Conservation (phyloP, 2,329 filamentous ascomycete genomes). For the Boeremia exigua region DNA sequence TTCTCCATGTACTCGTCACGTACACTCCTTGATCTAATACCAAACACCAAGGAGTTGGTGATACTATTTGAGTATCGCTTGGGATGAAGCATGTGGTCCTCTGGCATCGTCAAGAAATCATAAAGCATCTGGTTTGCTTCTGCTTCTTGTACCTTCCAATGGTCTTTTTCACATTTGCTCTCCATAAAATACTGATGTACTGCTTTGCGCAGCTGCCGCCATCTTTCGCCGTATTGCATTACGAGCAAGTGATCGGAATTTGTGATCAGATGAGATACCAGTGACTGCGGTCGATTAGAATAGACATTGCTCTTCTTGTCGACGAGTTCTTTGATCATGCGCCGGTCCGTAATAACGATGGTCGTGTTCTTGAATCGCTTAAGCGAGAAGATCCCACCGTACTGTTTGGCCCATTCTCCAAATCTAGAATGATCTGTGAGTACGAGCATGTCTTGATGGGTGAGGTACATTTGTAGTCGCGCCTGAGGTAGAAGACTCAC, state of each 20-base stretch:
- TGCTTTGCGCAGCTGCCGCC: slow-evolving; percentile 54
- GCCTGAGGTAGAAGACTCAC: slow-evolving; percentile 1
- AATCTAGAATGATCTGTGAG: slow-evolving; percentile 4
- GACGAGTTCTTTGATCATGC: slow-evolving; percentile 10
- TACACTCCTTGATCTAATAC: slow-evolving; percentile 21
- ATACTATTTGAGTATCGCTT: slow-evolving; percentile 57
- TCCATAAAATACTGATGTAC: slow-evolving; percentile 54
- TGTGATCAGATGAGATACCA: slow-evolving; percentile 47
- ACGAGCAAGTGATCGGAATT: slow-evolving; percentile 56
- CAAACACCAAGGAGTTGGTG: slow-evolving; percentile 17
- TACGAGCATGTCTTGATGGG: background rate
- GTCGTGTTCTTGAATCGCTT: slow-evolving; percentile 14
- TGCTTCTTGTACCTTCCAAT: slow-evolving; percentile 54
- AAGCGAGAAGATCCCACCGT: slow-evolving; percentile 19
- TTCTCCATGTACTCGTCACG: slow-evolving; percentile 41
- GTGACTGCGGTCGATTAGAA: slow-evolving; percentile 11
- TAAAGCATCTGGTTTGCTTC: slow-evolving; percentile 57
- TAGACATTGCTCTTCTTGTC: slow-evolving; percentile 16
- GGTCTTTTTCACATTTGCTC: slow-evolving; percentile 51
- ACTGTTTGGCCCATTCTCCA: slow-evolving; percentile 12
- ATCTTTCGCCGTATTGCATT: slow-evolving; percentile 56
- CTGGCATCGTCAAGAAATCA: slow-evolving; percentile 52
- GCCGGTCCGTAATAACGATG: slow-evolving; percentile 12
- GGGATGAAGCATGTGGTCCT: slow-evolving; percentile 56
- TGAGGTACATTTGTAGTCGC: background rate